Base-by-base conservation (phyloP, 129 eudicot genomes). In the Ambrosia artemisiifolia region DNA sequence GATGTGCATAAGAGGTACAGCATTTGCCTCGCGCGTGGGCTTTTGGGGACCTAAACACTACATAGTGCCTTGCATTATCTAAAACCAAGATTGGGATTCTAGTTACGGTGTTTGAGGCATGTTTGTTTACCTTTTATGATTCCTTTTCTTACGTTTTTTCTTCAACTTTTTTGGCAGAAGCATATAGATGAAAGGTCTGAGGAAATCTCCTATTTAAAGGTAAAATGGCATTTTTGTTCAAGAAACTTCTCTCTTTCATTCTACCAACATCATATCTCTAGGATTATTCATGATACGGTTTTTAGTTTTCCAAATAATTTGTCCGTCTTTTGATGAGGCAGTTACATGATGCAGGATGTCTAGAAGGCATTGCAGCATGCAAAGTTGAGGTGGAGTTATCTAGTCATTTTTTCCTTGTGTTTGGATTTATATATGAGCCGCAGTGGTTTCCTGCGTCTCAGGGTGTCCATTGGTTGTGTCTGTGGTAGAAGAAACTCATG, bases 361-460 rank as follows among this genome's bases (percentile, higher is more conserved):
- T 36, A 73, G 84, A 63, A 77, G 78, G 73, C 74, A 38, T 75
- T 78, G 79, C 74, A 49, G 72, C 47, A 30, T 71, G 53, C 63
- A 46, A 70, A 56, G 71, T 65, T 57, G 55, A 71, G 71, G 43
- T 74, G 67, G 56, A 75, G 44, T 69, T 63, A 47, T 50, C 48
- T 71, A 75, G 85, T 62, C 70, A 70, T 75, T 75, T 63, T 50
- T 18, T 74, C 28, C n/a, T n/a, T 65, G 61, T 75, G 77, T 73
- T 67, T 81, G 82, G 81, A 67, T 79, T 57, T 64, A 73, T 86
- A 75, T 71, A 74, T 83, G 79, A 42, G 63, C 60, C 42, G 65
- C 19, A 30, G 42, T 24, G 13, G 65, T 12, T 60, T 4, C 17
- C 65, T 59, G 42, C 19, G 12, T 59, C 10, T 59, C 42, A 55